A percentile compares a stretch with the other conserved stretches of the same genome.
These are phyloP conservation scores for Trichocladium antarcticum DNA, from an alignment of 495 filamentous ascomycete genomes.

Conservation along the genomic window DNA sequence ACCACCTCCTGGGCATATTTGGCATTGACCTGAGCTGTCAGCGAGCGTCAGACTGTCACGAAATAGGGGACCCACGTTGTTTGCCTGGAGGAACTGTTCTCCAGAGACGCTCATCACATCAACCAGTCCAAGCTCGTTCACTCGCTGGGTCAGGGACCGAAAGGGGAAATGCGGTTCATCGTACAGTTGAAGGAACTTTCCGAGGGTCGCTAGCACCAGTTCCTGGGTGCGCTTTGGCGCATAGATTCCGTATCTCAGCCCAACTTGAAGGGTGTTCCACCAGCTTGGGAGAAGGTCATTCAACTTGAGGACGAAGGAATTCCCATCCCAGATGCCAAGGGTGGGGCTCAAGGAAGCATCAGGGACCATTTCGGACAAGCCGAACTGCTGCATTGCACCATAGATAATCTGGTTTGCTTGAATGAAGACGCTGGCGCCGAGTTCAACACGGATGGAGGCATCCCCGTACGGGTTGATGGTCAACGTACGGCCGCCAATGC, in stretches of 20 bases:
- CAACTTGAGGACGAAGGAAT: conserved; percentile 55
- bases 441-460: conserved; percentile 60
- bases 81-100: conserved; percentile 53
- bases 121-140: conserved; percentile 53
- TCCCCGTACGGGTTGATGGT: conserved; percentile 75
- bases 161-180: conserved; percentile 76
- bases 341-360: conserved; percentile 29
- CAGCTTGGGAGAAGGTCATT: conserved; percentile 44
- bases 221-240: conserved; percentile 63
- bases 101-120: conserved; percentile 59
- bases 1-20: conserved; percentile 73
- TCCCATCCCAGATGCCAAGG: conserved; percentile 81
- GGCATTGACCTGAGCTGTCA: conserved; percentile 41
- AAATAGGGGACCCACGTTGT: conserved; percentile 35
- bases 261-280: conserved; percentile 68
- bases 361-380: conserved; percentile 38
- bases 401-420: conserved; percentile 72
- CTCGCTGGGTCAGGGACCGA: conserved; percentile 54
- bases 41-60: background rate
- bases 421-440: conserved; percentile 91
- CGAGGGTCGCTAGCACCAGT: conserved; percentile 60
- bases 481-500: conserved; percentile 79
- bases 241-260: conserved; percentile 70
- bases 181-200: conserved; percentile 72
- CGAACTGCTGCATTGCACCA: conserved; percentile 61